Evolutionary conservation across 768 basidiomycete species (phyloP).

Genomic region (Boletus rubescentipes): DNA sequence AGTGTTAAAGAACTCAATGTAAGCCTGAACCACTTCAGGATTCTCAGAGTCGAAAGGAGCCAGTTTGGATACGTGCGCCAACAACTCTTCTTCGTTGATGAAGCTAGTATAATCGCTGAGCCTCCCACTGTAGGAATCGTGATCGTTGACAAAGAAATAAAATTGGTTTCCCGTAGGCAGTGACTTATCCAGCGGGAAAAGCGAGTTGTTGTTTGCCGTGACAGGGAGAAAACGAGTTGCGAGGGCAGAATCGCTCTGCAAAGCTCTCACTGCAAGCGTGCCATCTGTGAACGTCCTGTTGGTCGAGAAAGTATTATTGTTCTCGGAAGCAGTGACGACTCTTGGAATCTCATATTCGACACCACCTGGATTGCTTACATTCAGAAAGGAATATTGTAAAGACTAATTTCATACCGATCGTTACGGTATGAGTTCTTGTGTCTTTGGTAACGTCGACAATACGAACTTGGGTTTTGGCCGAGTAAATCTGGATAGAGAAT

Average conservation of each 20-base stretch:
- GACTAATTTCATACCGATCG: neutral
- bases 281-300: neutral
- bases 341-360: conserved; percentile 5
- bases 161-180: conserved; percentile 2
- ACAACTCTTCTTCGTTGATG: conserved; percentile 7
- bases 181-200: conserved; percentile 4
- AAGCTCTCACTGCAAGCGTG: neutral
- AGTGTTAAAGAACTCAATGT: conserved; percentile 3
- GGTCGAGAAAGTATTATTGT: neutral
- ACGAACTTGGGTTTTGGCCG: conserved; percentile 1
- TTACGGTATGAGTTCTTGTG: neutral
- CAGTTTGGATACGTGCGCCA: neutral
- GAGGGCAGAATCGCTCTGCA: neutral
- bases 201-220: neutral
- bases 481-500: neutral
- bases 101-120: conserved; percentile 1
- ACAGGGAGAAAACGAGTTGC: conserved; percentile 4
- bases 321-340: neutral
- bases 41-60: neutral
- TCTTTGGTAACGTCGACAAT: conserved; percentile 3
- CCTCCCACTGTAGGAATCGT: neutral
- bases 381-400: too few species aligned
- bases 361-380: neutral
- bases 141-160: conserved; percentile 3
- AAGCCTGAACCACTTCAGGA: conserved; percentile 1